A percentile compares a stretch with the other conserved stretches of the same genome.
These are phyloP conservation scores for Xylariaceae sp. DNA, from an alignment of 2,329 filamentous ascomycete species.

Conservation along the genomic window DNA sequence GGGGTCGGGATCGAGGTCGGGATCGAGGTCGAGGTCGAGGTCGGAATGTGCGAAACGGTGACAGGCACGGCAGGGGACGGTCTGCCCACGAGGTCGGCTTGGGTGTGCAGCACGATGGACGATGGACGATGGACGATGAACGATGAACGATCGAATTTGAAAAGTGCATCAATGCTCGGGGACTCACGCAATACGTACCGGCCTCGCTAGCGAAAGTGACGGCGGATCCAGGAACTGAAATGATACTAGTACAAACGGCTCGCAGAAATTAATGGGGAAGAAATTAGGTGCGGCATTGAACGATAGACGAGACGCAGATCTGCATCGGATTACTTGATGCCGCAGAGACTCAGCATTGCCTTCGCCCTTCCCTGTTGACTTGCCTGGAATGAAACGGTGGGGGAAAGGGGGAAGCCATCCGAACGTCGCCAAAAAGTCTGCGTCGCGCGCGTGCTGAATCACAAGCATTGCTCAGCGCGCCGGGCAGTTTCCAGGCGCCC, in stretches of 20 bases:
- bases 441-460: background rate
- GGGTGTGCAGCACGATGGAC: background rate
- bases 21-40: background rate
- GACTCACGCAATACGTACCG: constrained; percentile 5
- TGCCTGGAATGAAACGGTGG: background rate
- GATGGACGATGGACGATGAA: background rate
- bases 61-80: background rate
- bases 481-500: too few species aligned
- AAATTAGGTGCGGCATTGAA: constrained; percentile 11
- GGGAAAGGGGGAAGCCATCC: constrained; percentile 8
- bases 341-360: constrained; percentile 12
- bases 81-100: background rate
- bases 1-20: background rate
- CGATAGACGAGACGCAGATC: constrained; percentile 11
- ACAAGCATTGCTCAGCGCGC: background rate
- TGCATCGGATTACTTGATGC: constrained; percentile 14
- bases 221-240: background rate
- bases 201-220: background rate
- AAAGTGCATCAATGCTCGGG: background rate
- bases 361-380: background rate
- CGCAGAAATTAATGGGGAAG: background rate
- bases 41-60: background rate
- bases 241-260: constrained; percentile 4
- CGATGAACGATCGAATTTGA: constrained; percentile 12
- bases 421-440: background rate